phyloP scores from a whole-genome alignment of 78 protist species.

The Dictyostelium citrinum region DNA sequence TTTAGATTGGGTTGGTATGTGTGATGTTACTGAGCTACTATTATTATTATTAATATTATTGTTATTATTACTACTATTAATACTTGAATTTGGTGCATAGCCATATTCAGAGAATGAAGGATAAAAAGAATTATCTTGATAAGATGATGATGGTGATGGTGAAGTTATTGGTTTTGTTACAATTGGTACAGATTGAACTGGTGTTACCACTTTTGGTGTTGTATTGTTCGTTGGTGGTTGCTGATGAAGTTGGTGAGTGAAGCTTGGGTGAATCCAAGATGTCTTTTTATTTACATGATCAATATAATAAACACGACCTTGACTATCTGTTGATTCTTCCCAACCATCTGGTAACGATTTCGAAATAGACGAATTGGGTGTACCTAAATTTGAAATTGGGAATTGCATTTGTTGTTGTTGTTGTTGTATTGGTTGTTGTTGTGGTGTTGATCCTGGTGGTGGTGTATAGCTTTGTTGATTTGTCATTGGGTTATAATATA shows the following conservation, averaged over 20 bases:
- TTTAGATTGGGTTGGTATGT: background rate
- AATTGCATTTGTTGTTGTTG: background rate
- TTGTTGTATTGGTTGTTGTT: background rate
- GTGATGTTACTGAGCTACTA: background rate
- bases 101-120: slow-evolving; percentile 68
- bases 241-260: slow-evolving; percentile 28
- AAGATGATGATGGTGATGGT: background rate
- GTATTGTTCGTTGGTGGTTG: background rate
- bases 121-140: background rate
- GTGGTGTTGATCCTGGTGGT: background rate
- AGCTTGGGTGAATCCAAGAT: slow-evolving; percentile 66
- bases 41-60: background rate
- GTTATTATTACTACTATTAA: background rate
- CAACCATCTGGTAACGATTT: slow-evolving; percentile 68
- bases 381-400: background rate
- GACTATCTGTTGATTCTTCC: slow-evolving; percentile 63
- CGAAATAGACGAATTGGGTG: slow-evolving; percentile 10
- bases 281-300: slow-evolving; percentile 64
- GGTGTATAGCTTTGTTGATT: slow-evolving; percentile 31
- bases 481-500: slow-evolving; percentile 62
- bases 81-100: background rate
- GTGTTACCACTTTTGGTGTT: slow-evolving; percentile 8
- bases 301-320: slow-evolving; percentile 60
- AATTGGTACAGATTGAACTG: background rate
- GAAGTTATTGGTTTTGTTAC: background rate